Conservation (phyloP, 192 early-diverging fungal species). For the Coemansia sp. region DNA sequence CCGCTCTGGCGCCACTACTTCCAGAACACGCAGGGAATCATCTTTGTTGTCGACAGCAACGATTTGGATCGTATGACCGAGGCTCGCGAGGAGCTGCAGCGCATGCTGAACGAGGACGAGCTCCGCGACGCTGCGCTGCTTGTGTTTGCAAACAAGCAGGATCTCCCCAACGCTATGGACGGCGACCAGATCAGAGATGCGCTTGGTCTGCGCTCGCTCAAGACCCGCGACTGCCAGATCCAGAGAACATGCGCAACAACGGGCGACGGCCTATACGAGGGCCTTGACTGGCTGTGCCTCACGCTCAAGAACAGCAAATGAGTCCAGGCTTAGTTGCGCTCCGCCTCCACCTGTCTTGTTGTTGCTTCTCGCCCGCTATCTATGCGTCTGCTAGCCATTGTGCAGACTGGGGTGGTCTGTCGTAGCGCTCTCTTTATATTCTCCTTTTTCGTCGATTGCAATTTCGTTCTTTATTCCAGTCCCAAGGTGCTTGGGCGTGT, state of each 20-base stretch:
- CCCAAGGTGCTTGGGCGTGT: not conserved
- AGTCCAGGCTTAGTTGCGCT: not conserved
- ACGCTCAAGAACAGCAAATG: slow-evolving; percentile 36
- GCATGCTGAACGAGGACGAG: slow-evolving; percentile 96
- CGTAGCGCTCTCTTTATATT: slow-evolving; percentile 8
- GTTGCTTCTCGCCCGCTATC: not conserved
- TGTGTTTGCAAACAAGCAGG: slow-evolving; percentile 99
- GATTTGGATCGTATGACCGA: slow-evolving; percentile 93
- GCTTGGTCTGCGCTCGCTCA: slow-evolving; percentile 82
- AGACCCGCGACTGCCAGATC: slow-evolving; percentile 87
- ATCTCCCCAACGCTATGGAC: slow-evolving; percentile 95
- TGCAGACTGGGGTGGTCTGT: not conserved
- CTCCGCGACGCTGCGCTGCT: slow-evolving; percentile 86
- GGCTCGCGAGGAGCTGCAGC: slow-evolving; percentile 91
- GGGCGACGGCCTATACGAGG: slow-evolving; percentile 97
- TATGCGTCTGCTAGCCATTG: not conserved
- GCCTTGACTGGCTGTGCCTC: slow-evolving; percentile 89
- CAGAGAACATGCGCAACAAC: slow-evolving; percentile 89
- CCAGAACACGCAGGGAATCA: slow-evolving; percentile 95
- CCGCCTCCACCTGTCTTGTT: not conserved
- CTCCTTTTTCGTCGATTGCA: slow-evolving; percentile 13
- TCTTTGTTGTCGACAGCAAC: slow-evolving; percentile 97
- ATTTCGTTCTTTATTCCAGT: slow-evolving; percentile 8
- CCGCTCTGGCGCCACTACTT: slow-evolving; percentile 99
- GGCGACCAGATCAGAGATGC: slow-evolving; percentile 92